These are phyloP conservation scores for Saitozyma sp. DNA, from an alignment of 768 basidiomycete genomes.

Conservation along the genomic window DNA sequence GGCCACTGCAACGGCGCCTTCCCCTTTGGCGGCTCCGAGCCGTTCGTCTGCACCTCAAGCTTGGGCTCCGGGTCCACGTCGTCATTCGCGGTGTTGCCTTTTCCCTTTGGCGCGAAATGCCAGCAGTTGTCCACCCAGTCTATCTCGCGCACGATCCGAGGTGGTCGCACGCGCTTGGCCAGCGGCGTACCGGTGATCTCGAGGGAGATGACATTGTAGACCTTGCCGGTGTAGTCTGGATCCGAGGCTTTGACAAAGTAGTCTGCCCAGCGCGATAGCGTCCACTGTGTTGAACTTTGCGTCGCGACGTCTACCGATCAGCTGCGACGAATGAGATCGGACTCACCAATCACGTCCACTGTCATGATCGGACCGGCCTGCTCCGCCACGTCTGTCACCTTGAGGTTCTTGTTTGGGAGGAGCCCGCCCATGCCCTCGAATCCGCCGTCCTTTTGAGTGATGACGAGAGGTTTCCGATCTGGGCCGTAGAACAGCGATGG, in stretches of 20 bases:
- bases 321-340: neutral
- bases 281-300: constrained; percentile 85
- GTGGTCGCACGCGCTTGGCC: constrained; percentile 75
- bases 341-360: constrained; percentile 85
- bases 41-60: neutral
- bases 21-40: constrained; percentile 8
- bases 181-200: constrained; percentile 86
- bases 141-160: constrained; percentile 72
- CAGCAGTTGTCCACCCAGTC: constrained; percentile 98
- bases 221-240: constrained; percentile 61
- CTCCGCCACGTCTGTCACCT: constrained; percentile 76
- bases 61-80: too few species aligned
- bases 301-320: constrained; percentile 69
- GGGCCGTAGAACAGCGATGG: constrained; percentile 43
- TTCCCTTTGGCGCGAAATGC: constrained; percentile 61
- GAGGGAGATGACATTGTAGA: constrained; percentile 91
- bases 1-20: constrained; percentile 55
- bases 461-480: constrained; percentile 69
- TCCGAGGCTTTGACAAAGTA: constrained; percentile 57
- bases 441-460: constrained; percentile 58
- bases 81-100: constrained; percentile 8
- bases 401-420: constrained; percentile 72
- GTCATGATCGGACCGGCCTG: constrained; percentile 74
- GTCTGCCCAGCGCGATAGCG: constrained; percentile 82
- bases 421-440: constrained; percentile 85